Base-by-base conservation (phyloP, 805 yeast genomes). In the Wickerhamiella nectarea region DNA sequence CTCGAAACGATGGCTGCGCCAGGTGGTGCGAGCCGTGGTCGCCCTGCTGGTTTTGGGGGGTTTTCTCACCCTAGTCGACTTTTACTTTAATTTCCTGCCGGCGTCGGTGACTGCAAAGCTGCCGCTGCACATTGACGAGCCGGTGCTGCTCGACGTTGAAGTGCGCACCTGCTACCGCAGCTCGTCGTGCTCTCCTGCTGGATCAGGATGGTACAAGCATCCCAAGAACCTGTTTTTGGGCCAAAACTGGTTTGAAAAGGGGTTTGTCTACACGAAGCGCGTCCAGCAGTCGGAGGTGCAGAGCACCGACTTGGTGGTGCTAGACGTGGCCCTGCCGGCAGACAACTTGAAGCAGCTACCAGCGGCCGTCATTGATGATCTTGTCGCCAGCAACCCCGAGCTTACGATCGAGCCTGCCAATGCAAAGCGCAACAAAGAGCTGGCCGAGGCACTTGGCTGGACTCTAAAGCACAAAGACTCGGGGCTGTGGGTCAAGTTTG, bases 401-500 rank as follows among this genome's bases (percentile, higher is more conserved):
- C 6, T 24, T 6, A 25, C 15, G 25, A 15, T 34, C 4, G 37
- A 33, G 20, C 21, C 38, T 5, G 11, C 24, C 9, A 29, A 41
- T n/a, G 61, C 51, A 2, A 35, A 20, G 22, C 51, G 50, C 12
- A 39, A 46, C 9, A 29, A 34, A 18, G 36, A 25, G 14, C 47
- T 46, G 4, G 60, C 47, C 39, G 48, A 43, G n/a, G 50, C 47
- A 18, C 39, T 56, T 57, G 48, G 74, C 66, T 34, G 64, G 68
- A 18, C 48, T 50, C 28, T 56, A 52, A 42, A 36, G 36, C 52
- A 47, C 39, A n/a, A 17, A 9, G 36, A 38, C 4, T 52, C 65
- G 50, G 80, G 80, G 7, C 53, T 80, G 11, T 80, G 86, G 87
- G 64, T 73, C 24, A 71, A 72, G 48, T 65, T 65, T 41, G 84